These are phyloP conservation scores for Acanthamoeba sp. DNA, from an alignment of 208 protist genomes.

Conservation along the genomic window DNA sequence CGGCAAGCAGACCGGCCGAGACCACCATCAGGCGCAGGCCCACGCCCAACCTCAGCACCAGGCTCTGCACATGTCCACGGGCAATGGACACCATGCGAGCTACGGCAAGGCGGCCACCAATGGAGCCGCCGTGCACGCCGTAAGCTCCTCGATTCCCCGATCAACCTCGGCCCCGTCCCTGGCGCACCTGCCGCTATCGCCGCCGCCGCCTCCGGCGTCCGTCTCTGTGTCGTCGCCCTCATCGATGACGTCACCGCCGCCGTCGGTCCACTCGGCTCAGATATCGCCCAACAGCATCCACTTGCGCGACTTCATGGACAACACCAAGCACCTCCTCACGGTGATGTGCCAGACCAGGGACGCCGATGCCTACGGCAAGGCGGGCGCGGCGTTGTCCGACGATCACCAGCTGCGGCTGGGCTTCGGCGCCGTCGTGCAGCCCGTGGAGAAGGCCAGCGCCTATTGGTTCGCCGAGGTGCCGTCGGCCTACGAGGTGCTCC, in stretches of 20 bases:
- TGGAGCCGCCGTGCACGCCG: background rate
- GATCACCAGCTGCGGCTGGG: background rate
- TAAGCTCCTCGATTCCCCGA: background rate
- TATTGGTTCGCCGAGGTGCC: conserved; percentile 39
- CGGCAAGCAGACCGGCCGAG: background rate
- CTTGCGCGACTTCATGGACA: conserved; percentile 50
- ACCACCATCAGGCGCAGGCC: background rate
- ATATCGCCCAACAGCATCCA: conserved; percentile 36
- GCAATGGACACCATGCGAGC: background rate
- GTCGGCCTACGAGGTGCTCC: background rate
- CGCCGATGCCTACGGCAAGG: background rate
- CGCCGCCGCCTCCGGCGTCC: background rate
- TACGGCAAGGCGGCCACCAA: background rate
- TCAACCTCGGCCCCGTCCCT: background rate
- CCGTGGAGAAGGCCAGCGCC: conserved; percentile 12
- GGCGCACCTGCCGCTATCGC: background rate
- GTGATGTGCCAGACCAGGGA: background rate
- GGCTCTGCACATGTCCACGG: background rate
- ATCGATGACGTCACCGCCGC: background rate
- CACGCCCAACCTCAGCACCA: background rate
- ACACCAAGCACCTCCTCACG: conserved; percentile 18
- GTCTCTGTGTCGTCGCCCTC: background rate
- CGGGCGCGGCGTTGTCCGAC: background rate
- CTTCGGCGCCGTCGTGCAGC: conserved; percentile 9
- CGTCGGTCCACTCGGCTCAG: background rate